phyloP scores from a whole-genome alignment of 805 yeast species.

The Candida vartiovaarae region DNA sequence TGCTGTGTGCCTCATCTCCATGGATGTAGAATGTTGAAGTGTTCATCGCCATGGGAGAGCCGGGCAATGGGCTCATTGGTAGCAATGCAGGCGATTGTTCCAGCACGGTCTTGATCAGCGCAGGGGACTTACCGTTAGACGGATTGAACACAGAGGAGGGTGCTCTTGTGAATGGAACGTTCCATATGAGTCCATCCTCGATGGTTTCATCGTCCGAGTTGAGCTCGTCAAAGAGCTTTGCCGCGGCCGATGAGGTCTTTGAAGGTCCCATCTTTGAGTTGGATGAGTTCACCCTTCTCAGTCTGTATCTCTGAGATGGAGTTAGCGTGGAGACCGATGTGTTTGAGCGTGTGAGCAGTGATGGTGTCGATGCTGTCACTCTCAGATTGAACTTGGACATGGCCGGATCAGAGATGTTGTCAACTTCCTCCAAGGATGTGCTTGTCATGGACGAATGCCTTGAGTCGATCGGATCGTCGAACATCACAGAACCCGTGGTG shows the following conservation, averaged over 20 bases:
- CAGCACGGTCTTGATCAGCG: conserved; percentile 16
- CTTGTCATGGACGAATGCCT: conserved; percentile 24
- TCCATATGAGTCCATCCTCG: conserved; percentile 39
- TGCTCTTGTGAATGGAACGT: conserved; percentile 41
- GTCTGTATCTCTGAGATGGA: conserved; percentile 35
- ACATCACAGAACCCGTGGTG: conserved; percentile 15
- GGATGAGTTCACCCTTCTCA: conserved; percentile 30
- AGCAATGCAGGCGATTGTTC: conserved; percentile 20
- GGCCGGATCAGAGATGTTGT: no score
- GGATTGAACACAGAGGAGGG: conserved; percentile 19
- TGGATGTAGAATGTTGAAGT: conserved; percentile 9
- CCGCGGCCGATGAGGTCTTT: neutral
- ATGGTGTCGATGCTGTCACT: conserved; percentile 3
- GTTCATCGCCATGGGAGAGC: conserved; percentile 12
- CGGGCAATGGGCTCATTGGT: conserved; percentile 48
- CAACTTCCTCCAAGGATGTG: conserved; percentile 8
- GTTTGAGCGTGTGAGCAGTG: conserved; percentile 2
- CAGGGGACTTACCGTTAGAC: conserved; percentile 19
- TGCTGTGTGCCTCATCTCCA: conserved; percentile 19
- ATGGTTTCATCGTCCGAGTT: conserved; percentile 27
- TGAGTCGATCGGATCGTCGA: conserved; percentile 14
- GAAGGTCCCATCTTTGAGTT: no score
- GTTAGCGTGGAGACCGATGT: conserved; percentile 25
- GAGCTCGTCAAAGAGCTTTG: conserved; percentile 32
- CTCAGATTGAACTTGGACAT: conserved; percentile 1